Conservation (phyloP, 2,329 filamentous ascomycete species). For the Hymenoscyphus fructigenus region DNA sequence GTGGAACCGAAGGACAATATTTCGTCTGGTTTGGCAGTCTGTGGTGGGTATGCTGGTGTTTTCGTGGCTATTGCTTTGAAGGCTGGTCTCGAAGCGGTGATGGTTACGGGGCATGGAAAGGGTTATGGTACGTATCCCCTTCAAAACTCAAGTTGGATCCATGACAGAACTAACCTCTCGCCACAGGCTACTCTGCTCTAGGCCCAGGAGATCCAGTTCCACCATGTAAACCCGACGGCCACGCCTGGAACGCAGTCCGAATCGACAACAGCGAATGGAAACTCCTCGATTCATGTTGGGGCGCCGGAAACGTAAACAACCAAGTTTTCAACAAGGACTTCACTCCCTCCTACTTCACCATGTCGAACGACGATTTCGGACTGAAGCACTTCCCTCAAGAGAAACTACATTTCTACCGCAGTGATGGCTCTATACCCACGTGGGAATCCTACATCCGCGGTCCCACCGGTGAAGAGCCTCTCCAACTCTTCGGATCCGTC, state of each 20-base stretch:
- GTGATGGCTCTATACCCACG: conserved; percentile 63
- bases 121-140: conserved; percentile 53
- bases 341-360: conserved; percentile 58
- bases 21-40: conserved; percentile 78
- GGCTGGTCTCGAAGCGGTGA: conserved; percentile 74
- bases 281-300: conserved; percentile 90
- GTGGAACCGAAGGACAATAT: conserved; percentile 73
- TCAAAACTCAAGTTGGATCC: not conserved
- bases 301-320: conserved; percentile 68
- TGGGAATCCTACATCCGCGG: conserved; percentile 85
- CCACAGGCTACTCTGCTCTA: conserved; percentile 61
- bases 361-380: conserved; percentile 77
- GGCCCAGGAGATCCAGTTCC: conserved; percentile 65
- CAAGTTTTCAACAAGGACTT: conserved; percentile 67
- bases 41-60: conserved; percentile 83
- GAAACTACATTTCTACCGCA: conserved; percentile 67
- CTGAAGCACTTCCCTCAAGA: conserved; percentile 75
- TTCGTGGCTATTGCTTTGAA: conserved; percentile 76
- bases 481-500: conserved; percentile 47
- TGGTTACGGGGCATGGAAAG: conserved; percentile 80
- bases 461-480: conserved; percentile 48
- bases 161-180: not conserved
- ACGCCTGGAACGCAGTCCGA: conserved; percentile 91
- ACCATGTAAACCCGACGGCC: conserved; percentile 58
- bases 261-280: conserved; percentile 91